Evolutionary conservation across 352 stramenopile genomes (phyloP), one percentile per base, ranked within the genome.

Genomic region (Globisporangium paddicum): DNA sequence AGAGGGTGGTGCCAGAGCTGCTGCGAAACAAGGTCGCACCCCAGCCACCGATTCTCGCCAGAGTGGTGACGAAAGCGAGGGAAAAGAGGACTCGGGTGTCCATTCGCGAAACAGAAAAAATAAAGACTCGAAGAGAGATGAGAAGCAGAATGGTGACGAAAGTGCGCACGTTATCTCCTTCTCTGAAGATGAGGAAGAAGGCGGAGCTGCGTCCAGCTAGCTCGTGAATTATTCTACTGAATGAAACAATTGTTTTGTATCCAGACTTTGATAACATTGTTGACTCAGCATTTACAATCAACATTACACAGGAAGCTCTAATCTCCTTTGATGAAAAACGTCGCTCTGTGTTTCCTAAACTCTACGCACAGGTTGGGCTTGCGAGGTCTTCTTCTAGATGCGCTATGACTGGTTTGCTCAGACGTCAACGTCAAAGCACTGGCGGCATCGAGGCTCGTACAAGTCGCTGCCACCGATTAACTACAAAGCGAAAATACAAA

Each of bases 361-460:
- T 44, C 38, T 44, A 44, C 16, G 19, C 38, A 32, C 16, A 44
- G 5, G 38, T 44, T 19, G 38, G n/a, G 19, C 18, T 44, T 44
- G 38, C 3, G 28, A 6, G 28, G 38, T 7, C 10, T 40, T 25
- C 57, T 35, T n/a, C 47, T 19, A 44, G 9, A 5, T 44, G 38
- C 38, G 19, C 38, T 44, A 19, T 44, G 38, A 18, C 19, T 41
- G 16, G 21, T 44, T 14, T 18, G 14, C 2, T 26, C 9, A 62
- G 5, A 21, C 46, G 32, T 64, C 49, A 11, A 64, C 41, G 55
- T 75, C 67, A 58, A 90, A 92, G 68, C 85, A 95, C 40, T 84
- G 69, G 46, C 85, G 81, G 66, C 85, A 95, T 5, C 82, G 80
- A 11, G 85, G 85, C 60, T 90, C 71, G 56, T 95, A 95, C 53